Percentiles rank a stretch among this genome's conserved stretches.
phyloP scores from a whole-genome alignment of 768 basidiomycete species.

The Astraeus odoratus region DNA sequence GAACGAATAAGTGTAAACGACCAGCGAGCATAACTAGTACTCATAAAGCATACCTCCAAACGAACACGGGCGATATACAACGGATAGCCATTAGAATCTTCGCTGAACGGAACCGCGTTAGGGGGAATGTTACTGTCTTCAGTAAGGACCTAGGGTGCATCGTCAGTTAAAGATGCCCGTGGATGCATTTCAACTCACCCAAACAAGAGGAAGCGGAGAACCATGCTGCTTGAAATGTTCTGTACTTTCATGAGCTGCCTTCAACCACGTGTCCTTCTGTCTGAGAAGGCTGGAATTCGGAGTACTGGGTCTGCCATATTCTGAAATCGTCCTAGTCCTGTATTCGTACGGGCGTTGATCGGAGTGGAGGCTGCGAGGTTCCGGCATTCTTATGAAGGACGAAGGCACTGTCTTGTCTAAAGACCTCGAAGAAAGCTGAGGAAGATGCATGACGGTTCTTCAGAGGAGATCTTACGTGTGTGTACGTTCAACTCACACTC shows the following conservation, averaged over 20 bases:
- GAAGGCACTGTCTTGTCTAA: background rate
- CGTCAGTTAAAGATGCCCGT: background rate
- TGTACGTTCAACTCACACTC: too few relatives aligned
- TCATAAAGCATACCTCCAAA: constrained; percentile 10
- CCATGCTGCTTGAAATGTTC: constrained; percentile 22
- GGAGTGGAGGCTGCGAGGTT: background rate
- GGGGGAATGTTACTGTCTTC: constrained; percentile 26
- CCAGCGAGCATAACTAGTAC: too few relatives aligned
- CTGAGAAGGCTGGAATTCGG: constrained; percentile 9
- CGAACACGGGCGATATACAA: constrained; percentile 27
- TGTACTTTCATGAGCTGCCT: constrained; percentile 23
- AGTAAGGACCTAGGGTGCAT: constrained; percentile 17
- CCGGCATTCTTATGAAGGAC: too few relatives aligned
- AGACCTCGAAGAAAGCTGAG: background rate
- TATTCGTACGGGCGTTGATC: background rate
- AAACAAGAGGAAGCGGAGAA: constrained; percentile 25
- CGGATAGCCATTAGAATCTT: constrained; percentile 23
- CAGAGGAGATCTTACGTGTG: background rate
- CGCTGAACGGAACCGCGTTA: constrained; percentile 28
- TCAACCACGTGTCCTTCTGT: constrained; percentile 26
- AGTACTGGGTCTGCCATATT: background rate
- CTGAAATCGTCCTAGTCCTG: background rate
- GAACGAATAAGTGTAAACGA: background rate
- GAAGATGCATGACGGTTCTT: background rate
- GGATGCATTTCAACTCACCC: constrained; percentile 16